Evolutionary conservation across 345 rosid genomes (phyloP), one percentile per base, ranked within the genome.

Genomic region (Moricandia arvensis): DNA sequence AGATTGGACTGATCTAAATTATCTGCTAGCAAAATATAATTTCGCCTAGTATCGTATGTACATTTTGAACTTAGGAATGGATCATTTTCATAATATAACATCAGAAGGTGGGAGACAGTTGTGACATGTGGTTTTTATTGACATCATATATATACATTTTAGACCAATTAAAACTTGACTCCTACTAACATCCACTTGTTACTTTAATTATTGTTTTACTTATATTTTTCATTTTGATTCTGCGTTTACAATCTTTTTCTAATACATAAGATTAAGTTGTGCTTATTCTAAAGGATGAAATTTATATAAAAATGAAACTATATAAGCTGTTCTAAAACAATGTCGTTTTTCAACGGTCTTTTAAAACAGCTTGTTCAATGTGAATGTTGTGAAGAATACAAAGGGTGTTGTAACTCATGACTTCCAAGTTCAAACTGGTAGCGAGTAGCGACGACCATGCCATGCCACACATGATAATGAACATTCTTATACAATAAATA

Each of bases 21-120:
- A 1, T 41, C 60, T 76, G 60, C 66, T 70, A 51, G n/a, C 12
- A 61, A 61, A 62, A 16, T 27, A 18, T 8, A 61, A 61, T 5
- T 49, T 4, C 61, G 55, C 68, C 31, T 43, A 17, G 29, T 53
- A 38, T 43, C 41, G 62, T 59, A 51, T 65, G 55, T 57, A 66
- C 61, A 72, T 66, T 47, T 35, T 66, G 49, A 72, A 37, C 10
- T 24, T 16, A 54, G 24, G 10, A 49, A 72, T 67, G 38, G 47
- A 78, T 59, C 67, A 58, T 71, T 49, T 3, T 12, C 30, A 29
- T 54, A 59, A 77, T 7, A 72, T 61, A 68, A 68, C 26, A 79
- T 41, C n/a, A 79, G 78, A 79, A 72, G 31, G 78, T 79, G 81
- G 81, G 75, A 63, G 78, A 73, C 81, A 79, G 81, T 79, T 73